Evolutionary conservation across 2,329 filamentous ascomycete species (phyloP).

Genomic region (Ceratocystis cubensis): DNA sequence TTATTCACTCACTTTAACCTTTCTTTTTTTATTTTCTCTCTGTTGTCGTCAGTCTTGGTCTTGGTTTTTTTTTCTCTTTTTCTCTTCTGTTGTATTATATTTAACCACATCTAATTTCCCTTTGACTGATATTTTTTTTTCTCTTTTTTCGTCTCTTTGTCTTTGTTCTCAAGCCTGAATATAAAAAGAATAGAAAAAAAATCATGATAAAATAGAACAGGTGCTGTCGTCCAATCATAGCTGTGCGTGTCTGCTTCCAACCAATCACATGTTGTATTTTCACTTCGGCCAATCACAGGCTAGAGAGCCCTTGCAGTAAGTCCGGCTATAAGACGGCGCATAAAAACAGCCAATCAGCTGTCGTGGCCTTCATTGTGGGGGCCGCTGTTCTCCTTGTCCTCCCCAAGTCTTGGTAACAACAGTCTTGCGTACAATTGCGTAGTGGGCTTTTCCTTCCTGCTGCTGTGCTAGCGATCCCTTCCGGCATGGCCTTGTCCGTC

Average conservation of each 20-base stretch:
- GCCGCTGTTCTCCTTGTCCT: not conserved
- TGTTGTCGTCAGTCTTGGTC: not conserved
- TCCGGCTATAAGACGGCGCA: not conserved
- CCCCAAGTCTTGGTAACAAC: not conserved
- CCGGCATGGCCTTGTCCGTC: not conserved
- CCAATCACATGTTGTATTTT: slow-evolving; percentile 1
- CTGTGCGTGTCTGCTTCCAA: not conserved
- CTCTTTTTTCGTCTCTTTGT: not conserved
- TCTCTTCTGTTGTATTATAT: slow-evolving; percentile 3
- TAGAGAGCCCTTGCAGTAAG: not conserved
- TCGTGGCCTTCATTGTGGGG: not conserved
- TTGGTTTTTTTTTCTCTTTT: not conserved
- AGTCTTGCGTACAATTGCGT: not conserved
- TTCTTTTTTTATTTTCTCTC: not conserved
- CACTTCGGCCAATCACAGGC: not conserved
- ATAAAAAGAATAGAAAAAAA: not conserved
- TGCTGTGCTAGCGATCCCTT: not conserved
- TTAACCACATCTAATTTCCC: not conserved
- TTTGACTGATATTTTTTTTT: not conserved
- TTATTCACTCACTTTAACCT: not conserved
- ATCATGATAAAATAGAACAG: not conserved
- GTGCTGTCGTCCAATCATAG: not conserved
- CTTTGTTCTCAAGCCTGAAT: not conserved
- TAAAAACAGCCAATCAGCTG: not conserved
- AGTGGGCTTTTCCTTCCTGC: not conserved